Conservation (phyloP, 2,329 filamentous ascomycete genomes). For the Phoma sp. region DNA sequence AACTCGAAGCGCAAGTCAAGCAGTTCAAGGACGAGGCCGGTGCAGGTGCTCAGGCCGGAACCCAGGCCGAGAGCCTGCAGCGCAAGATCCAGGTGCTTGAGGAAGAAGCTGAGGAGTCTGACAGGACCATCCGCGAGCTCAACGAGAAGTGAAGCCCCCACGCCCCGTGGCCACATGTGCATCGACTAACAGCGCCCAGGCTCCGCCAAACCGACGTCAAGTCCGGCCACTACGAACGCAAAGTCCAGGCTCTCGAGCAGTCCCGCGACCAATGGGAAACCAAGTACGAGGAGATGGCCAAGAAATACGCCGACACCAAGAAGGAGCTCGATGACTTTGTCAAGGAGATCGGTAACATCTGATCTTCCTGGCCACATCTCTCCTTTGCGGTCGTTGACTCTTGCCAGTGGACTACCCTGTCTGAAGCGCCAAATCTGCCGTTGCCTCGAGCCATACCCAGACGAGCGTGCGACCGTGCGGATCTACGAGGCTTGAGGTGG, state of each 20-base stretch:
- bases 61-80: conserved; percentile 89
- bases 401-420: conserved; percentile 32
- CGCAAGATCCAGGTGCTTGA: conserved; percentile 94
- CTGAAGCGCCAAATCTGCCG: conserved; percentile 22
- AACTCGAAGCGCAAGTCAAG: conserved; percentile 82
- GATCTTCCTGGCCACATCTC: conserved; percentile 47
- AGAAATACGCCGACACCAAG: conserved; percentile 83
- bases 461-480: conserved; percentile 28
- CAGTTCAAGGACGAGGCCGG: conserved; percentile 87
- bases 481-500: conserved; percentile 18
- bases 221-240: conserved; percentile 98
- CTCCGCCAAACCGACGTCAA: conserved; percentile 99
- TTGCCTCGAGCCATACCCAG: conserved; percentile 19
- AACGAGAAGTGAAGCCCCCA: conserved; percentile 87
- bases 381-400: conserved; percentile 43
- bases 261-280: conserved; percentile 92
- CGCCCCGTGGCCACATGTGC: background rate
- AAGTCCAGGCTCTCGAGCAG: conserved; percentile 94
- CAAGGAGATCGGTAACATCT: conserved; percentile 91
- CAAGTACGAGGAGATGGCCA: conserved; percentile 97
- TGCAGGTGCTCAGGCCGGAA: conserved; percentile 80
- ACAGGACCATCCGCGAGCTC: conserved; percentile 94
- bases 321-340: conserved; percentile 93
- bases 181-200: conserved; percentile 57
- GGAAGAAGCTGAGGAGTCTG: conserved; percentile 95